phyloP scores from a whole-genome alignment of 495 filamentous ascomycete species.

The Talaromyces liani region DNA sequence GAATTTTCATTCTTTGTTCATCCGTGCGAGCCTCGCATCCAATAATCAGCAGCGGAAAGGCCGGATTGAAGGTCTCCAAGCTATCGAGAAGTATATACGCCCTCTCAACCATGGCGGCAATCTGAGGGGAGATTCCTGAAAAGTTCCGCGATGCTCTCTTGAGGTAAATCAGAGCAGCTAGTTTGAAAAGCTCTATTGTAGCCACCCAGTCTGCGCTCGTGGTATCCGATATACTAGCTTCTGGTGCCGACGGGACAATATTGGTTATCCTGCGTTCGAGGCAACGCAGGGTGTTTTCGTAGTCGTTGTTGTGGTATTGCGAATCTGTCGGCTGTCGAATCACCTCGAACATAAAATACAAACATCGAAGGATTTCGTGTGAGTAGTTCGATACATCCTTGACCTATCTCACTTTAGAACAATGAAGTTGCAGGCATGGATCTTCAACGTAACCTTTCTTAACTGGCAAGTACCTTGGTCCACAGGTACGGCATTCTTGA shows the following conservation, averaged over 20 bases:
- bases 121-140: not conserved
- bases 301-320: constrained; percentile 1
- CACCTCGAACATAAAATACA: constrained; percentile 3
- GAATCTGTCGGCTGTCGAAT: not conserved
- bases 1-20: constrained; percentile 1
- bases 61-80: not conserved
- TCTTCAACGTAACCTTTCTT: not conserved
- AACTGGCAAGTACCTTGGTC: constrained; percentile 5
- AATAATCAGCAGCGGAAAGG: constrained; percentile 4
- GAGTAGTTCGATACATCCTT: constrained; percentile 2
- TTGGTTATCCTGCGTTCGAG: constrained; percentile 5
- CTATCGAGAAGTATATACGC: constrained; percentile 4
- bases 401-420: not conserved
- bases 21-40: constrained; percentile 2
- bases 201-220: not conserved
- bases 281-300: constrained; percentile 3
- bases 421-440: not conserved
- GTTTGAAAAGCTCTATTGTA: constrained; percentile 7
- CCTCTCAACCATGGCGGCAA: constrained; percentile 4
- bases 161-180: constrained; percentile 1
- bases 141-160: constrained; percentile 6
- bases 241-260: not conserved
- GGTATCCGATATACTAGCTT: not conserved
- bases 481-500: constrained; percentile 1
- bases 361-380: constrained; percentile 1